Base-by-base conservation (phyloP, 768 basidiomycete genomes). In the Termitomyces bulborhizus region DNA sequence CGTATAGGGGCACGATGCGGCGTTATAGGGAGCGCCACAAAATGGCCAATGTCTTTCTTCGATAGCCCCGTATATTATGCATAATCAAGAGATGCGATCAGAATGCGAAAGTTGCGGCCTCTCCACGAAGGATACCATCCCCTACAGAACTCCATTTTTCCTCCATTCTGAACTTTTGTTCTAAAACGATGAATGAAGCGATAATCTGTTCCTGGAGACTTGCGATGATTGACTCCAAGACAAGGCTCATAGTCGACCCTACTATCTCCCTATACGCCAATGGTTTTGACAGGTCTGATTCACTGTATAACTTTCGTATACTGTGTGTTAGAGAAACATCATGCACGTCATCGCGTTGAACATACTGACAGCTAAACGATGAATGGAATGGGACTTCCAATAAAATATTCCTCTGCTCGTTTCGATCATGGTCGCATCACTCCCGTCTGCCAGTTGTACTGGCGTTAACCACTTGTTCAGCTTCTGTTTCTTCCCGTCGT, bases 381-480 rank as follows among this genome's bases (percentile, higher is more conserved):
- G n/a, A 13, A 39, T 40, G 4, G 46, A 11, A 43, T 57, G 46
- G 13, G 24, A 9, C 32, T 49, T 57, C 56, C 56, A 57, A 18
- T 46, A 12, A 32, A 26, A 36, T 37, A 15, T 36, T 24, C 47
- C 47, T 37, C 34, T 48, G 21, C 15, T 48, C 34, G 47, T 48
- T 37, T 48, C 47, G 4, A 48, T 48, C 34, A 48, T 26, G 7
- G 24, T 37, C 24, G 15, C 34, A 16, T 34, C 34, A 48, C 47
- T 48, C 51, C 63, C 62, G 29, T 62, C 61, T 12, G 53, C 29
- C 6, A 52, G 6, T n/a, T 58, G 54, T 1, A 53, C 50, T 8
- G 49, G 36, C 36, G 16, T 37, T 16, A 69, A 53, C 62, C 66
- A 66, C 15, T 66, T 63, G 36, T 59, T 55, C 37, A 65, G n/a